phyloP scores from a whole-genome alignment of 2,329 filamentous ascomycete genomes.

The Trichoderma atroviride region DNA sequence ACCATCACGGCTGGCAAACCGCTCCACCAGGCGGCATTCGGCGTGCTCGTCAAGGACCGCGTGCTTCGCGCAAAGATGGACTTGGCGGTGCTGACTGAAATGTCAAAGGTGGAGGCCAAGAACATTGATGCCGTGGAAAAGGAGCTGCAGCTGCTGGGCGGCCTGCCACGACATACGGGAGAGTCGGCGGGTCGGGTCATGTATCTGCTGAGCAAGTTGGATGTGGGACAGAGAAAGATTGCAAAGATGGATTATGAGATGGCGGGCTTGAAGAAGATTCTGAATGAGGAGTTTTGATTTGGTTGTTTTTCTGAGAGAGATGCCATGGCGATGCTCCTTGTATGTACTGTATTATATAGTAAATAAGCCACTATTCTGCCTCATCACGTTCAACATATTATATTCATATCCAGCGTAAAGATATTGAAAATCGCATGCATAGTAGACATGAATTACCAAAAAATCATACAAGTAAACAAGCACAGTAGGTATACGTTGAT shows the following conservation, averaged over 20 bases:
- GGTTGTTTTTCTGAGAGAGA: background rate
- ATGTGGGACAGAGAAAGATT: slow-evolving; percentile 74
- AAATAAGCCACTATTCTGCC: background rate
- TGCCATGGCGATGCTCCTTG: background rate
- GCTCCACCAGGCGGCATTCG: slow-evolving; percentile 83
- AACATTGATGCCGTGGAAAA: slow-evolving; percentile 77
- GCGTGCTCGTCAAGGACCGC: slow-evolving; percentile 67
- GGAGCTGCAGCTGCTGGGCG: slow-evolving; percentile 72
- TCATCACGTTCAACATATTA: background rate
- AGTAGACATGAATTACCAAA: background rate
- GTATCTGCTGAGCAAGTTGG: slow-evolving; percentile 75
- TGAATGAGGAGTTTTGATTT: slow-evolving; percentile 47
- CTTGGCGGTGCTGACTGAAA: slow-evolving; percentile 67
- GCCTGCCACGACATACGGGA: slow-evolving; percentile 68
- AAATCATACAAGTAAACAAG: background rate
- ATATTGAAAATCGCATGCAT: background rate
- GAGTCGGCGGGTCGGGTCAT: slow-evolving; percentile 68
- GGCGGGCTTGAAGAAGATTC: slow-evolving; percentile 68
- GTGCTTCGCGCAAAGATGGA: slow-evolving; percentile 76
- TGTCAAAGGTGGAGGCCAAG: slow-evolving; percentile 71
- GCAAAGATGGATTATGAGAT: slow-evolving; percentile 74
- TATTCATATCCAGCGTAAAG: background rate
- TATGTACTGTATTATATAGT: slow-evolving; percentile 11
- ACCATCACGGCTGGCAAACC: slow-evolving; percentile 80
- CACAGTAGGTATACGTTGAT: background rate